phyloP scores from a whole-genome alignment of 1,139 yeast genomes.

The Pichia sp. region DNA sequence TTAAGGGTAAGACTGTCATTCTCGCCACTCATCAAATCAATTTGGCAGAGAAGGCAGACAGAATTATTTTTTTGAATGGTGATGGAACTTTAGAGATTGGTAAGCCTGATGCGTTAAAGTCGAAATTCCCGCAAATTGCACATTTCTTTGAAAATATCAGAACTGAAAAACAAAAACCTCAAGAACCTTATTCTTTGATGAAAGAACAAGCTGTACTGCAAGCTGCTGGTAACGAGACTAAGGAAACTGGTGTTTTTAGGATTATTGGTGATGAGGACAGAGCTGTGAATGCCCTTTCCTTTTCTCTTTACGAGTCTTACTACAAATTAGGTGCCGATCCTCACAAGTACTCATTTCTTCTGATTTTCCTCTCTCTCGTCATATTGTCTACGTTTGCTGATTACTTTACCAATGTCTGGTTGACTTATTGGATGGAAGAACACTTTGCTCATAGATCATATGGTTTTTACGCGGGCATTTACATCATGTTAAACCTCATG shows the following conservation, averaged over 20 bases:
- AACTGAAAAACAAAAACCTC: not conserved
- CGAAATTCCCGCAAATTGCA: constrained; percentile 45
- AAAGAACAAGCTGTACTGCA: constrained; percentile 1
- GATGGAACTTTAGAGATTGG: constrained; percentile 65
- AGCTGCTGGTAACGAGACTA: constrained; percentile 19
- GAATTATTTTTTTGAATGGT: constrained; percentile 64
- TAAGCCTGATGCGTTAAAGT: constrained; percentile 47
- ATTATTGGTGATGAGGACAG: constrained; percentile 34
- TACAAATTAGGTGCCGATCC: constrained; percentile 55
- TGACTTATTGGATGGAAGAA: constrained; percentile 73
- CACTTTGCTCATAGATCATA: constrained; percentile 46
- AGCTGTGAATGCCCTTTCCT: constrained; percentile 33
- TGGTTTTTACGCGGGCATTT: constrained; percentile 68
- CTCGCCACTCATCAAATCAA: constrained; percentile 84
- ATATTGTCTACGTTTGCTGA: constrained; percentile 54
- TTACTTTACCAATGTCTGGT: constrained; percentile 73
- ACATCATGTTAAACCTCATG: constrained; percentile 47
- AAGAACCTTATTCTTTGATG: too few relatives aligned
- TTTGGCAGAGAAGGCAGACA: constrained; percentile 58
- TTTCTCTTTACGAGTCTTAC: constrained; percentile 48
- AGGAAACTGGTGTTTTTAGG: constrained; percentile 22
- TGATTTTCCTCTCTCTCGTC: constrained; percentile 39
- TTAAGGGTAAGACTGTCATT: constrained; percentile 60
- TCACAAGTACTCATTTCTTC: constrained; percentile 40
- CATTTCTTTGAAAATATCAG: constrained; percentile 40